Conservation (phyloP, 257 asterid species). For the Dorcoceras hygrometricum region DNA sequence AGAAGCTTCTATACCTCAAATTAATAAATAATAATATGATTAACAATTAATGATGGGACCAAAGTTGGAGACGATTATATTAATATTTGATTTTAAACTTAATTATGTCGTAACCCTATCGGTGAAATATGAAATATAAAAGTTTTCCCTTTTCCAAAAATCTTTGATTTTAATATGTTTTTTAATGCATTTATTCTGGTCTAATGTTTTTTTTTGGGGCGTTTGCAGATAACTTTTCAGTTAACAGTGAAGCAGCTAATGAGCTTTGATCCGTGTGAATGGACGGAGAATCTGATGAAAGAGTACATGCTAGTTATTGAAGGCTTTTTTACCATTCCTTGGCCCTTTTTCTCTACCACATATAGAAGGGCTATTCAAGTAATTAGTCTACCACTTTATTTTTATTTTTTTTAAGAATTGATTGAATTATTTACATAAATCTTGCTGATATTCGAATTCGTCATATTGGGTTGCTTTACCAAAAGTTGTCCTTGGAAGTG, state of each 20-base stretch:
- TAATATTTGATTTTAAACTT: too few relatives aligned
- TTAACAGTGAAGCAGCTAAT: slow-evolving; percentile 89
- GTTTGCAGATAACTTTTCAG: slow-evolving; percentile 95
- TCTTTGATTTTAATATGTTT: too few relatives aligned
- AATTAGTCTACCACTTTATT: slow-evolving; percentile 5
- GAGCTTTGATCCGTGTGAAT: slow-evolving; percentile 99
- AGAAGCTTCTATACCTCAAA: slow-evolving; percentile 35
- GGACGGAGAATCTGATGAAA: slow-evolving; percentile 95
- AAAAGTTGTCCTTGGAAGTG: neutral
- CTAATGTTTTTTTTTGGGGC: too few relatives aligned
- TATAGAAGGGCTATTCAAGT: slow-evolving; percentile 90
- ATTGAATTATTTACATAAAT: too few relatives aligned
- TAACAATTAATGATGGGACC: neutral
- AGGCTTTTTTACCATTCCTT: slow-evolving; percentile 88
- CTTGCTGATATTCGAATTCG: neutral
- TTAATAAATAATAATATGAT: neutral
- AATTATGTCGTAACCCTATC: too few relatives aligned
- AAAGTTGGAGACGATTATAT: too few relatives aligned
- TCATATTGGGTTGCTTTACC: neutral
- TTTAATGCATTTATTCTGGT: too few relatives aligned
- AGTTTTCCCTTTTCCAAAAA: too few relatives aligned
- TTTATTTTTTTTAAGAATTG: too few relatives aligned
- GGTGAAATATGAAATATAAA: too few relatives aligned
- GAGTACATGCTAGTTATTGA: slow-evolving; percentile 98
- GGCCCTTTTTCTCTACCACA: slow-evolving; percentile 77